Evolutionary conservation across 371 early-diverging fungal genomes (phyloP).

Genomic region (Rhizopus arrhizus): DNA sequence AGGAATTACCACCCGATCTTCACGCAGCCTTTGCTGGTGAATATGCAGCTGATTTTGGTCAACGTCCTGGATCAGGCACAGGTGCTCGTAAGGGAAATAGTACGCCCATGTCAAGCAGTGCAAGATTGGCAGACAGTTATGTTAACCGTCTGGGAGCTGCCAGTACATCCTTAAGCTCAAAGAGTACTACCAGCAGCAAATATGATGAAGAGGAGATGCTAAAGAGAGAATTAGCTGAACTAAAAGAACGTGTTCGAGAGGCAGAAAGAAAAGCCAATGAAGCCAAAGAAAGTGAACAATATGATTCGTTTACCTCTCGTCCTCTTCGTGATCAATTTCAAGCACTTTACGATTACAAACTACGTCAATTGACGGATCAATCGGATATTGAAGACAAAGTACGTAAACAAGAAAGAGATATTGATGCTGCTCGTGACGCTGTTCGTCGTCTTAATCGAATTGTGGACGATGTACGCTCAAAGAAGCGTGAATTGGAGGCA

Average conservation of each 20-base stretch:
- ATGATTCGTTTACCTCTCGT: slow-evolving; percentile 46
- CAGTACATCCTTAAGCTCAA: slow-evolving; percentile 49
- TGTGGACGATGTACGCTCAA: slow-evolving; percentile 50
- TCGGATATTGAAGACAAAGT: slow-evolving; percentile 51
- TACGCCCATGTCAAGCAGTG: slow-evolving; percentile 54
- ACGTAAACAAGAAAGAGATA: slow-evolving; percentile 53
- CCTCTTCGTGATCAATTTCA: slow-evolving; percentile 54
- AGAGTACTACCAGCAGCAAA: slow-evolving; percentile 39
- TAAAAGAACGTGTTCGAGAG: slow-evolving; percentile 45
- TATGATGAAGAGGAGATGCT: slow-evolving; percentile 56
- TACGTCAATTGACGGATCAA: slow-evolving; percentile 52
- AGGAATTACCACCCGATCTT: slow-evolving; percentile 51
- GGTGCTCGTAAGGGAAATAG: slow-evolving; percentile 51
- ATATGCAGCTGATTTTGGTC: slow-evolving; percentile 55
- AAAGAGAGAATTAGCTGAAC: slow-evolving; percentile 45
- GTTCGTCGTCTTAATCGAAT: slow-evolving; percentile 48
- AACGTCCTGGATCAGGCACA: slow-evolving; percentile 53
- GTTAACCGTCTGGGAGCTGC: slow-evolving; percentile 54
- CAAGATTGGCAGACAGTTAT: slow-evolving; percentile 53
- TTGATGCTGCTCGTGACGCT: slow-evolving; percentile 55
- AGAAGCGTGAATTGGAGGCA: slow-evolving; percentile 49
- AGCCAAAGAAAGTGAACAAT: slow-evolving; percentile 30
- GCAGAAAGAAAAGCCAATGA: slow-evolving; percentile 38
- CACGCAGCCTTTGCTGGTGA: slow-evolving; percentile 57
- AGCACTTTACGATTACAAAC: slow-evolving; percentile 53